Conservation (phyloP, 164 flowering plant genomes). For the Magnolia kwangsiensis region DNA sequence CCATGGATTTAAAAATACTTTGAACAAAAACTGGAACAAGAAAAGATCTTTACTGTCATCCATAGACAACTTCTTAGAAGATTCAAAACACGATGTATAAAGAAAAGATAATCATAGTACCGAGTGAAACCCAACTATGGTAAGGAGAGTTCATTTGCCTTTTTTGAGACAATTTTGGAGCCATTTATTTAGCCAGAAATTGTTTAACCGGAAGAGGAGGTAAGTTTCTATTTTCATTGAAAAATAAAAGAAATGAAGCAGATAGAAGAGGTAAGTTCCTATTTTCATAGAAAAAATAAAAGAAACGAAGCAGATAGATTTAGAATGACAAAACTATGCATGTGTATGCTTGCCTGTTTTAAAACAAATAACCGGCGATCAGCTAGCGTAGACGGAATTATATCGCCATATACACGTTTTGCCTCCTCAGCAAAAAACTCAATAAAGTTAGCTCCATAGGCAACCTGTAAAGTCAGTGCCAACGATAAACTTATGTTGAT, state of each 20-base stretch:
- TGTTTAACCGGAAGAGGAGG: too few relatives aligned
- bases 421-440: conserved; percentile 97
- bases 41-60: not conserved
- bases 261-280: too few relatives aligned
- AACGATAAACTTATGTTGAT: not conserved
- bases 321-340: not conserved
- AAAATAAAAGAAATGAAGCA: too few relatives aligned
- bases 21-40: too few relatives aligned
- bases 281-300: too few relatives aligned
- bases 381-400: conserved; percentile 71
- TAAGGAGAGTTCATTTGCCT: not conserved
- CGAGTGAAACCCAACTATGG: not conserved
- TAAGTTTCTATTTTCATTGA: too few relatives aligned
- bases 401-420: conserved; percentile 93
- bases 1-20: not conserved
- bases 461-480: conserved; percentile 41
- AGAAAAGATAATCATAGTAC: not conserved
- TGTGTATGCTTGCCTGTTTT: conserved; percentile 57
- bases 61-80: not conserved
- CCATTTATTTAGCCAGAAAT: too few relatives aligned
- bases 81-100: not conserved
- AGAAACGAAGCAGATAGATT: too few relatives aligned
- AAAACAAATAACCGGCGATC: conserved; percentile 89
- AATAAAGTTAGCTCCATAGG: conserved; percentile 81
- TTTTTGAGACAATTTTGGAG: too few relatives aligned